phyloP scores from a whole-genome alignment of 805 yeast species.

The Schizosaccharomyces cryophilus region DNA sequence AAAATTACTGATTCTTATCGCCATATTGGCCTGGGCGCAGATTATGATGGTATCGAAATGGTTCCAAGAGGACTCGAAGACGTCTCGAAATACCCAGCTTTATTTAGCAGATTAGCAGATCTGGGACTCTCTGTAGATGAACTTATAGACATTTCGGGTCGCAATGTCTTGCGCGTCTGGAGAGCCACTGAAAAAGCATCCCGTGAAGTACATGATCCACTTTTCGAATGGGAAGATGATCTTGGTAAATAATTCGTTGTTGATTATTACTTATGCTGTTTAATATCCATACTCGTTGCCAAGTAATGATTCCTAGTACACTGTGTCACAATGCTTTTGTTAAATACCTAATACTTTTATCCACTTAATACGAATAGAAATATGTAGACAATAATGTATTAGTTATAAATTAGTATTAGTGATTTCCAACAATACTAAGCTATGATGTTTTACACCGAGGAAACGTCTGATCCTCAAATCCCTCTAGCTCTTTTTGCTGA shows the following conservation, averaged over 20 bases:
- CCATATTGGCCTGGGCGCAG: constrained; percentile 25
- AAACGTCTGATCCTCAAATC: no score
- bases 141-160: constrained; percentile 21
- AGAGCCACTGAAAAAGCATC: constrained; percentile 16
- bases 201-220: not conserved
- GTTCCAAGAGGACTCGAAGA: constrained; percentile 30
- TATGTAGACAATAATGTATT: no score
- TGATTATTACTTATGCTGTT: not conserved
- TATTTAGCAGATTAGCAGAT: constrained; percentile 16
- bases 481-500: no score
- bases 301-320: no score
- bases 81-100: constrained; percentile 29
- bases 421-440: no score
- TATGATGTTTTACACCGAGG: no score
- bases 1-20: constrained; percentile 24
- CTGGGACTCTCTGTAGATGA: constrained; percentile 23
- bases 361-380: no score
- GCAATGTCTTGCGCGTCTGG: constrained; percentile 26
- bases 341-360: no score
- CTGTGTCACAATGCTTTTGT: no score
- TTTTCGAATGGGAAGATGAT: not conserved
- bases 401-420: no score
- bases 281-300: not conserved
- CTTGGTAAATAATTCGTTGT: not conserved
- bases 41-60: constrained; percentile 27